Evolutionary conservation across 179 eudicot genomes (phyloP).

Genomic region (Spergularia azorica): DNA sequence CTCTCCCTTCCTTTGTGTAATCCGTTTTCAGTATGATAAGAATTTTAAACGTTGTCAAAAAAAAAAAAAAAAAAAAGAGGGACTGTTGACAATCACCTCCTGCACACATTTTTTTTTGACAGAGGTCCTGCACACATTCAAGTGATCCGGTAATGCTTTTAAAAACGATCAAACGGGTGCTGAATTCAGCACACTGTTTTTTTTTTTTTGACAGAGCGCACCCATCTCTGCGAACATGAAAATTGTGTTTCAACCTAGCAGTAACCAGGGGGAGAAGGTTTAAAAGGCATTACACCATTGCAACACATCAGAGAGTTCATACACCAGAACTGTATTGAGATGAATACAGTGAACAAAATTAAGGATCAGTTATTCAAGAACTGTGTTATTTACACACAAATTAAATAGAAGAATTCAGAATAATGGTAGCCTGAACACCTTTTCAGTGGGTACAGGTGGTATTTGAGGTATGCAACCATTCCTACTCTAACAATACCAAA

Average conservation of each 20-base stretch:
- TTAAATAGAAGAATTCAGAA: background rate
- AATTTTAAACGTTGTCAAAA: background rate
- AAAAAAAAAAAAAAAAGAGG: background rate
- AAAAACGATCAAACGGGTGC: too few relatives aligned
- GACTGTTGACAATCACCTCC: too few relatives aligned
- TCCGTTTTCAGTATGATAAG: too few relatives aligned
- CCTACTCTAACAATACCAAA: background rate
- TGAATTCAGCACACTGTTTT: too few relatives aligned
- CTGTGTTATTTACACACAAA: slow-evolving; percentile 9
- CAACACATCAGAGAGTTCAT: background rate
- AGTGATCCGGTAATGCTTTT: too few relatives aligned
- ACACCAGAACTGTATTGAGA: background rate
- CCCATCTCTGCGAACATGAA: too few relatives aligned
- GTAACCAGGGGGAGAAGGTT: too few relatives aligned
- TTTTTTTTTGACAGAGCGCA: too few relatives aligned
- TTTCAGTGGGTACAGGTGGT: background rate
- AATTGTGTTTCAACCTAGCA: too few relatives aligned
- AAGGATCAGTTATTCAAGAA: background rate
- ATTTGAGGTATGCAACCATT: background rate
- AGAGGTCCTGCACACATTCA: too few relatives aligned
- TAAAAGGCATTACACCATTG: background rate
- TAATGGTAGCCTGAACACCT: background rate
- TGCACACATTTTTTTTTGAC: too few relatives aligned
- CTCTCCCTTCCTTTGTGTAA: too few relatives aligned
- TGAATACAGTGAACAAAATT: background rate